Evolutionary conservation across 1,139 yeast genomes (phyloP), one percentile per base, ranked within the genome.

Genomic region (Debaryomycetaceae sp.): DNA sequence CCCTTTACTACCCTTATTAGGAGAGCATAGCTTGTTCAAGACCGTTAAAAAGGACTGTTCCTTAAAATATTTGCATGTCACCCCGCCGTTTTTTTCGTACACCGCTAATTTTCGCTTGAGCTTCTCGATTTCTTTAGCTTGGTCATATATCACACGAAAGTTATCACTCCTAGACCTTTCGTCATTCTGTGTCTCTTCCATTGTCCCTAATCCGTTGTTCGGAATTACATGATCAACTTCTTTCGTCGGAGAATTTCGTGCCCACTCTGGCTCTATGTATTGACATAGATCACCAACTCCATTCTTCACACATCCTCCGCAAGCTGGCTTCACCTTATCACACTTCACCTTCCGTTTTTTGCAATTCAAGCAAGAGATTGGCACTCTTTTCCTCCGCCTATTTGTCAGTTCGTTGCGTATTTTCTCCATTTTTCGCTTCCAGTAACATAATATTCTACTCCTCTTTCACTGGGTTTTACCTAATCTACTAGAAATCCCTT

Each of bases 291-390:
- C 74, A 24, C 64, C 62, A 19, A 70, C 77, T 5, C 72, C 71
- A 44, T 70, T 68, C 41, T 59, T 60, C 3, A 61, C 55, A 54
- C 78, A 72, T 6, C 75, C 75, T 2, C 72, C 63, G 50, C 78
- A 72, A 2, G 68, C 56, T 3, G 78, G 78, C 40, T 60, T 58
- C 19, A 48, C 63, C 43, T 70, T 69, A 47, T 71, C 77, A 55
- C 78, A 72, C 42, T 67, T 69, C 44, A 72, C 77, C 51, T 72
- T 71, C 22, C 78, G 48, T 42, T 65, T 63, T 43, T 70, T 61
- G 49, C 78, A 72, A 41, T 67, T 64, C 31, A 69, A 53, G 45
- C 78, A 72, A 26, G 73, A 59, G 18, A 70, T 51, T 1, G 78
- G 77, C 0, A 65, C 73, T 37, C 78, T 55, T 37, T 60, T 59